Evolutionary conservation across 2,329 filamentous ascomycete species (phyloP).

Genomic region (Penicillium sp.): DNA sequence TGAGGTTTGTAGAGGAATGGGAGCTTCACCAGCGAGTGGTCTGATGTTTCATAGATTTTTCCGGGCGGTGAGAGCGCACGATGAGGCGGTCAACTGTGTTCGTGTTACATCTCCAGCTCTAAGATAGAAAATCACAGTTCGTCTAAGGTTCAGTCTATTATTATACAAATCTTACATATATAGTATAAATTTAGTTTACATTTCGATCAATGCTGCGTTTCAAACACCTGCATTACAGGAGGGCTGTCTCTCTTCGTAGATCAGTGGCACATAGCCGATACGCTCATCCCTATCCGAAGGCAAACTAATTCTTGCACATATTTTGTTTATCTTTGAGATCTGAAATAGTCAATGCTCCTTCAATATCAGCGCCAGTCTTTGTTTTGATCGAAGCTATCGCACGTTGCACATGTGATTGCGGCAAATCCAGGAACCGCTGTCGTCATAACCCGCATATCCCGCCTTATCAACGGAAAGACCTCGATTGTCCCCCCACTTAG

Average conservation of each 20-base stretch:
- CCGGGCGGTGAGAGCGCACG: constrained; percentile 18
- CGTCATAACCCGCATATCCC: constrained; percentile 15
- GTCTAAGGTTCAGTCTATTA: background rate
- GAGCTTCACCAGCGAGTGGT: constrained; percentile 8
- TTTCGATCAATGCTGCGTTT: background rate
- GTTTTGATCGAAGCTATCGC: background rate
- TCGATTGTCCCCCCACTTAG: constrained; percentile 9
- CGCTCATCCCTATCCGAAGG: background rate
- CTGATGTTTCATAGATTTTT: constrained; percentile 21
- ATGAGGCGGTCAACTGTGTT: constrained; percentile 6
- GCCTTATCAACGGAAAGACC: constrained; percentile 4
- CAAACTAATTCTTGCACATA: background rate
- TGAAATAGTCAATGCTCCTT: background rate
- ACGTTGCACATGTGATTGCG: constrained; percentile 1
- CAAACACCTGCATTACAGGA: too few species aligned
- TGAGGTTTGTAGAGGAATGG: background rate
- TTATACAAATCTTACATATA: background rate
- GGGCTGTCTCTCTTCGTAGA: background rate
- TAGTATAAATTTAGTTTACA: background rate
- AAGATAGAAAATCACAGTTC: background rate
- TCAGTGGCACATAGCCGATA: background rate
- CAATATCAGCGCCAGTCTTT: background rate
- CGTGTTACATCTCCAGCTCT: background rate
- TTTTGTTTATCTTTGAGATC: background rate
- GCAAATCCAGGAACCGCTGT: constrained; percentile 15